Evolutionary conservation across 2,329 filamentous ascomycete genomes (phyloP).

Genomic region (Phoma sp.): DNA sequence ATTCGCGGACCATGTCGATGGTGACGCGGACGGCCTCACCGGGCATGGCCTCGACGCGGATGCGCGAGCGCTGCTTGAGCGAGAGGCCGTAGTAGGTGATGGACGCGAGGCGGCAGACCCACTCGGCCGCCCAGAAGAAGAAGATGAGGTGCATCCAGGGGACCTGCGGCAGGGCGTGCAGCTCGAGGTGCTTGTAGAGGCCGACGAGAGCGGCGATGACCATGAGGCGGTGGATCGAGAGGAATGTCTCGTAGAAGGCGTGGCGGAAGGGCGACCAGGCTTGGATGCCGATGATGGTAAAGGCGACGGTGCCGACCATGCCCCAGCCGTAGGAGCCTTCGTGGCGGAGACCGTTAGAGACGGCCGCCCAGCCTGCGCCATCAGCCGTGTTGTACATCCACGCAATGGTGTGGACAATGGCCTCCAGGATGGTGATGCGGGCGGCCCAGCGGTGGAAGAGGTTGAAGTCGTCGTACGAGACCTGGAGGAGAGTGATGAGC

Average conservation of each 20-base stretch:
- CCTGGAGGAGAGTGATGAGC: slow-evolving; percentile 77
- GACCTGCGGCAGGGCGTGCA: slow-evolving; percentile 71
- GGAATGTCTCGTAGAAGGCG: slow-evolving; percentile 96
- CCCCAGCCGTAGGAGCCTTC: slow-evolving; percentile 71
- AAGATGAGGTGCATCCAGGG: slow-evolving; percentile 77
- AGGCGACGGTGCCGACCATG: slow-evolving; percentile 63
- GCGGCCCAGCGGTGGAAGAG: slow-evolving; percentile 85
- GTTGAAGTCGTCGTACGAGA: slow-evolving; percentile 98
- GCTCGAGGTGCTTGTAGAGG: slow-evolving; percentile 78
- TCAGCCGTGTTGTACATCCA: slow-evolving; percentile 73
- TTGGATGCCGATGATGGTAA: slow-evolving; percentile 71
- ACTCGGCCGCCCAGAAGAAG: slow-evolving; percentile 77
- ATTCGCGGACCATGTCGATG: slow-evolving; percentile 63
- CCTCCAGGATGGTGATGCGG: slow-evolving; percentile 72
- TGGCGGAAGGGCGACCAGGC: slow-evolving; percentile 83
- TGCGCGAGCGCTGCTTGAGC: slow-evolving; percentile 56
- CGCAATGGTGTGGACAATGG: slow-evolving; percentile 71
- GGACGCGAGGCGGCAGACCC: slow-evolving; percentile 55
- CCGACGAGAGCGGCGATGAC: slow-evolving; percentile 71
- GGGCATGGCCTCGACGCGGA: slow-evolving; percentile 65
- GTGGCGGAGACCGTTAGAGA: slow-evolving; percentile 61
- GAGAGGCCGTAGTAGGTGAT: slow-evolving; percentile 63
- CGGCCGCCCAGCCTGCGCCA: slow-evolving; percentile 67
- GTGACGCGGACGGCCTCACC: slow-evolving; percentile 67
- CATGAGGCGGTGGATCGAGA: slow-evolving; percentile 82